A percentile compares a stretch with the other conserved stretches of the same genome.
These are phyloP conservation scores for Alternaria atra DNA, from an alignment of 2,329 filamentous ascomycete species.

Conservation along the genomic window DNA sequence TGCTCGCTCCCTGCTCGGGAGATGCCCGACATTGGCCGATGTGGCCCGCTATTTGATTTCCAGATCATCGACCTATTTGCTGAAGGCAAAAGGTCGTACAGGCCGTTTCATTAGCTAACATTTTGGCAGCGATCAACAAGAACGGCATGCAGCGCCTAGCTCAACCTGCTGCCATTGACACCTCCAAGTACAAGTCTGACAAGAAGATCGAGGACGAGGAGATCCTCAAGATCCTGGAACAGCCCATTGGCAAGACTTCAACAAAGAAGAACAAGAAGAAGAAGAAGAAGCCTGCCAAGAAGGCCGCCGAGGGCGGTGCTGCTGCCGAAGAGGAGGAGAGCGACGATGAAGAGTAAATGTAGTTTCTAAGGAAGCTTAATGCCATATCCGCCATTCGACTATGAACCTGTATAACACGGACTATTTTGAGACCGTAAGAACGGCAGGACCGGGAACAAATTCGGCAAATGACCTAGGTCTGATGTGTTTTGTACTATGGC, in stretches of 20 bases:
- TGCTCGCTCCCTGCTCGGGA: constrained; percentile 1
- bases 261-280: constrained; percentile 87
- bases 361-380: constrained; percentile 1
- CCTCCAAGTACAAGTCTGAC: constrained; percentile 87
- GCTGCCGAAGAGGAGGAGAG: constrained; percentile 50
- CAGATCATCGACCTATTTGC: not conserved
- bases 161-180: constrained; percentile 76
- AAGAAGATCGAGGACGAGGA: constrained; percentile 99
- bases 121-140: constrained; percentile 84
- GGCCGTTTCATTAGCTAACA: constrained; percentile 20
- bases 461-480: not conserved
- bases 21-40: constrained; percentile 1
- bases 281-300: constrained; percentile 76
- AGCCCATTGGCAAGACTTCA: constrained; percentile 73
- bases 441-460: constrained; percentile 5
- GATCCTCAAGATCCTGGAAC: constrained; percentile 91
- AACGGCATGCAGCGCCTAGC: constrained; percentile 91
- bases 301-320: constrained; percentile 63
- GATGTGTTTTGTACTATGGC: constrained; percentile 3
- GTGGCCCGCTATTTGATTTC: not conserved
- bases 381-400: constrained; percentile 1
- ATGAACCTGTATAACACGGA: constrained; percentile 6
- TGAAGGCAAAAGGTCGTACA: not conserved
- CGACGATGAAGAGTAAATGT: constrained; percentile 46
- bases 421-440: constrained; percentile 4